phyloP scores from a whole-genome alignment of 768 basidiomycete species.

The Naganishia onofrii region DNA sequence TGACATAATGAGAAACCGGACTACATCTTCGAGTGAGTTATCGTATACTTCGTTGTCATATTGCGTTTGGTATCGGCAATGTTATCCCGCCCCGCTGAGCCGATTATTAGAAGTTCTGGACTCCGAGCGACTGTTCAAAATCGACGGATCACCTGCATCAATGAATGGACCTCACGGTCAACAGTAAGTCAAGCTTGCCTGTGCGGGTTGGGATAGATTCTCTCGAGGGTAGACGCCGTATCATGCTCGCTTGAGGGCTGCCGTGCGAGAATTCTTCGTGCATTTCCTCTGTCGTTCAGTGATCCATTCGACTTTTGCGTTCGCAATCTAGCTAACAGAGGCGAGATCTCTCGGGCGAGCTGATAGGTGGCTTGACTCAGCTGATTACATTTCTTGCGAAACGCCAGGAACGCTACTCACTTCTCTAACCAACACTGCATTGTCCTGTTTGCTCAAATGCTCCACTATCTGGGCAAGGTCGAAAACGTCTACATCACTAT shows the following conservation, averaged over 20 bases:
- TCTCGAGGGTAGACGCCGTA: background rate
- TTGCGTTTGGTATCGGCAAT: background rate
- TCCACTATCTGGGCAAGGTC: constrained; percentile 77
- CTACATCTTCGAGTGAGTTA: background rate
- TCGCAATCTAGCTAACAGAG: background rate
- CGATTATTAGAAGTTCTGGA: constrained; percentile 10
- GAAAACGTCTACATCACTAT: constrained; percentile 75
- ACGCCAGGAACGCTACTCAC: constrained; percentile 48
- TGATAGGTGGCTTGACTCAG: background rate
- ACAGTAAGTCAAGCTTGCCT: background rate
- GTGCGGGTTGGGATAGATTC: background rate
- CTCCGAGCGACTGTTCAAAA: background rate
- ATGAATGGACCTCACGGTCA: background rate
- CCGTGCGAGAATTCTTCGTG: background rate
- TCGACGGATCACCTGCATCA: background rate
- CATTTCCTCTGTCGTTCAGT: background rate
- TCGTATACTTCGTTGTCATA: too few species aligned
- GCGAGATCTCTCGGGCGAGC: constrained; percentile 17
- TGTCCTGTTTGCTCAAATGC: constrained; percentile 76
- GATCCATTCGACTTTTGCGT: background rate
- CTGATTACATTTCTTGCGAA: background rate
- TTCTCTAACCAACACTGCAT: constrained; percentile 85
- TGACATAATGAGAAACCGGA: background rate
- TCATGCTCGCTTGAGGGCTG: background rate
- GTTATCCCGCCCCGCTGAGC: background rate